Conservation (phyloP, 192 early-diverging fungal species). For the Spinellus fusiger region DNA sequence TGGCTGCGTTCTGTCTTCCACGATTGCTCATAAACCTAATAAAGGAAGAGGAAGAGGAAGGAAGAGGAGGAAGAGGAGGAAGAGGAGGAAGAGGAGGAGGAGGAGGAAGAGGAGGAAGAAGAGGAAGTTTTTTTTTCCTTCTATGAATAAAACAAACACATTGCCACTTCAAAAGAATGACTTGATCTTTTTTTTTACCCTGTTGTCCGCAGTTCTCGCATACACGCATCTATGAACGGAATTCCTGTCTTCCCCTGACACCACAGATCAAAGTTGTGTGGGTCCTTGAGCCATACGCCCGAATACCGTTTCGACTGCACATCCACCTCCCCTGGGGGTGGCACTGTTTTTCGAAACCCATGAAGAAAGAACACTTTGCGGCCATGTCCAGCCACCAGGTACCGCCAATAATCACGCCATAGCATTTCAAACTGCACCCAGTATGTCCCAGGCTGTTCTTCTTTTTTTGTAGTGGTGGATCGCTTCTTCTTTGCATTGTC, state of each 20-base stretch:
- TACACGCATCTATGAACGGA: conserved; percentile 37
- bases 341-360: background rate
- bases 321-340: background rate
- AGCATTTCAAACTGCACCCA: conserved; percentile 37
- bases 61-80: no score
- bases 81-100: no score
- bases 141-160: no score
- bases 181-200: conserved; percentile 6
- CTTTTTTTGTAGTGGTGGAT: background rate
- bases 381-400: conserved; percentile 20
- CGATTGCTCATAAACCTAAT: conserved; percentile 28
- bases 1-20: conserved; percentile 35
- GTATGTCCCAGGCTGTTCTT: conserved; percentile 18
- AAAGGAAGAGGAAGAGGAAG: background rate
- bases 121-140: background rate
- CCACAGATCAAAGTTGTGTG: conserved; percentile 18
- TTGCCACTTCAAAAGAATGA: no score
- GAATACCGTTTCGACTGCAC: background rate
- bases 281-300: conserved; percentile 7
- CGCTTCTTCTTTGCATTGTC: background rate
- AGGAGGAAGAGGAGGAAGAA: background rate
- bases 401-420: conserved; percentile 38
- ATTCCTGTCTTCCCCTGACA: conserved; percentile 27
- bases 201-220: conserved; percentile 29
- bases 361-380: conserved; percentile 16